Conservation (phyloP, 2,329 filamentous ascomycete genomes). For the Alternaria metachromatica region DNA sequence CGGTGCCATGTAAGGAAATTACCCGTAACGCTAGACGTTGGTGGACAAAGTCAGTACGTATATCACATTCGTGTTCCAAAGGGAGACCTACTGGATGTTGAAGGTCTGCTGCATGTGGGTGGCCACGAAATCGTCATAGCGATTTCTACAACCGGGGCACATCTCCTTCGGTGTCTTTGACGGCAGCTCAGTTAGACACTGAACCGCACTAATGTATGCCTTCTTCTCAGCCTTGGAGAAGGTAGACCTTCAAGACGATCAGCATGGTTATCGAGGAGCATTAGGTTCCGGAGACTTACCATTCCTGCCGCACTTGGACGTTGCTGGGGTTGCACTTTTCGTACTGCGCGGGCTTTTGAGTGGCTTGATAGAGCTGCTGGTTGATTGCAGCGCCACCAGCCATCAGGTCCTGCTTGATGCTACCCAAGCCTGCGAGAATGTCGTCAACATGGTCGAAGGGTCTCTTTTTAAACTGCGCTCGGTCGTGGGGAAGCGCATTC, state of each 20-base stretch:
- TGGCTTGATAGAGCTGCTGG: constrained; percentile 31
- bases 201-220: constrained; percentile 37
- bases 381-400: constrained; percentile 28
- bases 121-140: constrained; percentile 40
- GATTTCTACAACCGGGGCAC: constrained; percentile 33
- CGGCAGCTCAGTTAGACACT: constrained; percentile 32
- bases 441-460: neutral
- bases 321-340: constrained; percentile 48
- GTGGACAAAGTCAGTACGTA: neutral
- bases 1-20: constrained; percentile 36
- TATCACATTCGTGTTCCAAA: neutral
- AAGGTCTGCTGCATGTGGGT: constrained; percentile 38
- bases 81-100: constrained; percentile 17
- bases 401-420: constrained; percentile 18
- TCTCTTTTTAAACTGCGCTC: neutral
- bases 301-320: constrained; percentile 51
- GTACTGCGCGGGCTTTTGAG: constrained; percentile 22
- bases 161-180: constrained; percentile 25
- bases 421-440: neutral
- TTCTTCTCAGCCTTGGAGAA: constrained; percentile 34
- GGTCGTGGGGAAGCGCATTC: neutral
- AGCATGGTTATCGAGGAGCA: neutral
- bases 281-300: constrained; percentile 34
- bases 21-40: constrained; percentile 18
- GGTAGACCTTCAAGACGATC: neutral